Evolutionary conservation across 129 eudicot genomes (phyloP).

Genomic region (Silybum marianum): DNA sequence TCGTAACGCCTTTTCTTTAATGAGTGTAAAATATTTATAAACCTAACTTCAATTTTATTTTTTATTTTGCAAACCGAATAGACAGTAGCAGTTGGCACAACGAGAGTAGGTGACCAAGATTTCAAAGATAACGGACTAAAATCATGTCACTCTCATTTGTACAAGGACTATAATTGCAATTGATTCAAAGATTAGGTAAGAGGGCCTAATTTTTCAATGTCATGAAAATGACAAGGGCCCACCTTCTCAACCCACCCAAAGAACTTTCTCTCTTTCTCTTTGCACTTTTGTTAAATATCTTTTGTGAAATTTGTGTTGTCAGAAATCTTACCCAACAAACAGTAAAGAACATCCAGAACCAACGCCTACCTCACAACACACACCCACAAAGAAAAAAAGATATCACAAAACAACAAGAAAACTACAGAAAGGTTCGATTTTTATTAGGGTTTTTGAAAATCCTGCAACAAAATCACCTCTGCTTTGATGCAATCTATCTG

Average conservation of each 20-base stretch:
- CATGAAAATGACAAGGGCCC: slow-evolving; percentile 40
- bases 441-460: neutral
- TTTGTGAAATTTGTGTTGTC: slow-evolving; percentile 37
- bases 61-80: neutral
- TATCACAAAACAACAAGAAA: slow-evolving; percentile 1
- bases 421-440: slow-evolving; percentile 13
- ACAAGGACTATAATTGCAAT: slow-evolving; percentile 33
- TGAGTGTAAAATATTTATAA: neutral
- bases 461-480: slow-evolving; percentile 15
- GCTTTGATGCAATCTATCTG: neutral
- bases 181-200: slow-evolving; percentile 22
- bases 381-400: neutral
- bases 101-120: neutral
- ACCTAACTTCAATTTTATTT: neutral
- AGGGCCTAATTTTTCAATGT: slow-evolving; percentile 34
- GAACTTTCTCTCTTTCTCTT: slow-evolving; percentile 13
- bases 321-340: slow-evolving; percentile 27
- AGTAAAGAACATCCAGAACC: slow-evolving; percentile 37
- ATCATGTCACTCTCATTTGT: neutral
- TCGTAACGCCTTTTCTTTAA: neutral
- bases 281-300: slow-evolving; percentile 37
- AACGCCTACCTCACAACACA: slow-evolving; percentile 33
- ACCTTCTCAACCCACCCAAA: slow-evolving; percentile 26
- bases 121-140: slow-evolving; percentile 4
- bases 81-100: neutral